phyloP scores from a whole-genome alignment of 2,329 filamentous ascomycete species.

The Penicillium sp. region DNA sequence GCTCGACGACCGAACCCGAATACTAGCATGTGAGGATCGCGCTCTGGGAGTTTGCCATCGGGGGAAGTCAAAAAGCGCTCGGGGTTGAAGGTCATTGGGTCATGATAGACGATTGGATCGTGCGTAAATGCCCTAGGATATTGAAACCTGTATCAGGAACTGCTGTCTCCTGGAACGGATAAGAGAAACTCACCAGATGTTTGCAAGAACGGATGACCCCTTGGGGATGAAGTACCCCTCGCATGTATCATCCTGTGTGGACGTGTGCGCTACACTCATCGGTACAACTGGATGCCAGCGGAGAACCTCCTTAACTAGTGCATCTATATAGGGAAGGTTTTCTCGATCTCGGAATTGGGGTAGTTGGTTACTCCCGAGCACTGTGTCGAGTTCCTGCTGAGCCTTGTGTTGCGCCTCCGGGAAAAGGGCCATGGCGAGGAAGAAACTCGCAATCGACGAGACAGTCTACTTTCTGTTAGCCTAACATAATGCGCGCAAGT shows the following conservation, averaged over 20 bases:
- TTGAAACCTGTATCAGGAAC: not conserved
- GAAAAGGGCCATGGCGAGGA: constrained; percentile 51
- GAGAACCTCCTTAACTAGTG: not conserved
- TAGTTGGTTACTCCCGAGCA: constrained; percentile 27
- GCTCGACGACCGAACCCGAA: constrained; percentile 23
- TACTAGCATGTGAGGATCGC: constrained; percentile 31
- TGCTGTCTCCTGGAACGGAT: not conserved
- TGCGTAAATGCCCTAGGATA: constrained; percentile 39
- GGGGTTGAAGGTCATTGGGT: constrained; percentile 42
- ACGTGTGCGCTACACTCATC: not conserved
- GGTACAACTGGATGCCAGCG: constrained; percentile 3
- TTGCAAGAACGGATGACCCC: constrained; percentile 33
- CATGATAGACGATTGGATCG: constrained; percentile 34
- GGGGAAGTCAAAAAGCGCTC: constrained; percentile 38
- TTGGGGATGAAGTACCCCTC: constrained; percentile 28
- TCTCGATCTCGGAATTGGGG: constrained; percentile 36
- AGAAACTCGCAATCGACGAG: constrained; percentile 41
- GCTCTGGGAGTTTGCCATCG: constrained; percentile 31
- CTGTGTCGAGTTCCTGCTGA: constrained; percentile 38
- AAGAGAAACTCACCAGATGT: constrained; percentile 32
- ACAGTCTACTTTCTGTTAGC: constrained; percentile 31
- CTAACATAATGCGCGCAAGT: not conserved
- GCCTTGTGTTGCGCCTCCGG: constrained; percentile 50
- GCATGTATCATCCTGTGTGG: not conserved
- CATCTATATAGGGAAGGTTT: constrained; percentile 15